Evolutionary conservation across 148 eudicot genomes (phyloP), one percentile per base, ranked within the genome.

Genomic region (Simmondsia chinensis): DNA sequence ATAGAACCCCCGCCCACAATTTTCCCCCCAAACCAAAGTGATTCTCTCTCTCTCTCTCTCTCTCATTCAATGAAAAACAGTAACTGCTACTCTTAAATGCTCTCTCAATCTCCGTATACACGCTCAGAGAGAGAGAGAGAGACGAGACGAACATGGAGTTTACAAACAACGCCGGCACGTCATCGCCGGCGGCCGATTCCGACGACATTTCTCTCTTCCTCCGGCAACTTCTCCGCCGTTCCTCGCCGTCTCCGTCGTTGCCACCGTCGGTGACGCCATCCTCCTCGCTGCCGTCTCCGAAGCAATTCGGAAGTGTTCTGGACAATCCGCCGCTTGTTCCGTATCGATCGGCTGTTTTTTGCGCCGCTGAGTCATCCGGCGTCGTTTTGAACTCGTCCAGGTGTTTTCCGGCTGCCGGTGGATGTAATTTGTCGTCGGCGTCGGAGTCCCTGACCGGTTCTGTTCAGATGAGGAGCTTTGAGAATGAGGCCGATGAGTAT

Each of bases 171-270:
- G 9, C 48, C 37, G 44, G 49, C 39, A 12, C 69, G 9, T 28
- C 69, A 3, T 39, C 57, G 4, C 20, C 52, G 1, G 4, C 43
- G 0, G 2, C 68, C 4, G 74, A 75, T 25, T 22, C 81, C 41
- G 96, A 87, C 58, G 94, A 87, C 15, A 54, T 82, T 11, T 71
- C 96, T 26, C 52, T 72, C 18, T 74, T 87, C 12, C 79, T 87
- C 59, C 76, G 76, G 25, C 84, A 87, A 32, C 56, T 82, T 42
- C 68, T 86, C 46, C 67, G 66, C 46, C 83, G 73, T 26, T 67
- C 82, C 3, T 49, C 83, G 3, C 33, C 74, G 0, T 50, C 85
- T 11, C 42, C 80, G 0, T 44, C 79, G 10, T 23, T 62, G 6
- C 50, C 69, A 1, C 31, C 54, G 1, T 4, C 42, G 10, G 15